Conservation (phyloP, 2,329 filamentous ascomycete species). For the Neospermospora avenae region DNA sequence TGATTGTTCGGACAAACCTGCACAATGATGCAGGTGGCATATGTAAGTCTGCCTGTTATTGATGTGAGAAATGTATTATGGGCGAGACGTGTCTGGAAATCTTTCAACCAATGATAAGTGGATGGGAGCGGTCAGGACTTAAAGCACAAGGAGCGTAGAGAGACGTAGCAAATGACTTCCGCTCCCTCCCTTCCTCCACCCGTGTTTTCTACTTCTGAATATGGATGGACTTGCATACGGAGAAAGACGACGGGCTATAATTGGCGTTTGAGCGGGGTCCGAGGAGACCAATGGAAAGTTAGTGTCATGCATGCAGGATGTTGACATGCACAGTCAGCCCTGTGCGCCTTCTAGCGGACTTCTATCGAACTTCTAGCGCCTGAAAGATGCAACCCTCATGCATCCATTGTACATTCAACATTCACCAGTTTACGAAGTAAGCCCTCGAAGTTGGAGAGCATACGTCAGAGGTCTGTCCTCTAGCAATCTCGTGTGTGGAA, state of each 20-base stretch:
- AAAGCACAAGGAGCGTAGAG: neutral
- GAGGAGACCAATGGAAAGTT: neutral
- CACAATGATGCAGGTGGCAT: neutral
- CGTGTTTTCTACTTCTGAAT: neutral
- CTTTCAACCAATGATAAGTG: neutral
- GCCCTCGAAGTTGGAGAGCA: neutral
- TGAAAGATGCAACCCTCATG: neutral
- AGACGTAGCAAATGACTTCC: neutral
- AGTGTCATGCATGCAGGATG: neutral
- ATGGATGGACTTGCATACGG: neutral
- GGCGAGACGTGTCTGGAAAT: no score
- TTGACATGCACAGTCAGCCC: neutral
- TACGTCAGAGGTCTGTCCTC: neutral
- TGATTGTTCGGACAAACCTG: neutral
- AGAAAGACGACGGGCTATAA: neutral
- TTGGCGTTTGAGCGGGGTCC: neutral
- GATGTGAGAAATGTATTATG: neutral
- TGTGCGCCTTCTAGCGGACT: constrained; percentile 1
- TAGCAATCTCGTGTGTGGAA: neutral
- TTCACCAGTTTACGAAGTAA: neutral
- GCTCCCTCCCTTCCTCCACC: neutral
- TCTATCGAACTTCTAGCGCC: neutral
- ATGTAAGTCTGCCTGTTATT: neutral
- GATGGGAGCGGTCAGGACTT: neutral
- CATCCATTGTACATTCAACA: neutral